phyloP scores from a whole-genome alignment of 2,329 filamentous ascomycete species.

The Thelonectria rubi region DNA sequence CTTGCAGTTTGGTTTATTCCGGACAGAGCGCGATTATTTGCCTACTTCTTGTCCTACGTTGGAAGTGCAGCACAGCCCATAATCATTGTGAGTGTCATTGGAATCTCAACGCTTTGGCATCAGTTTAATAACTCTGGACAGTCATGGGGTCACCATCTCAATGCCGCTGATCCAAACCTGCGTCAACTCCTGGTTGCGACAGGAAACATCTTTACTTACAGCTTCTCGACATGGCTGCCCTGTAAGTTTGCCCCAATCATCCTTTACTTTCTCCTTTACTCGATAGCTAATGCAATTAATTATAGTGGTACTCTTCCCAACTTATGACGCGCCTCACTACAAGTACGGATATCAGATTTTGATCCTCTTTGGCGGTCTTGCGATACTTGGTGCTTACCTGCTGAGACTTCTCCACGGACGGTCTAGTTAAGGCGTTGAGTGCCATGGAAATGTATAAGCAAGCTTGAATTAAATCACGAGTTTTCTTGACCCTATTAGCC shows the following conservation, averaged over 20 bases:
- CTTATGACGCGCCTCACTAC: constrained; percentile 47
- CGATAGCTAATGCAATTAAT: neutral
- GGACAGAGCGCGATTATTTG: constrained; percentile 8
- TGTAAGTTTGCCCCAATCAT: constrained; percentile 4
- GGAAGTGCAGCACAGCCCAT: constrained; percentile 14
- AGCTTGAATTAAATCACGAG: no score
- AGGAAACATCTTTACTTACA: constrained; percentile 19
- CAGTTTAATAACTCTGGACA: neutral
- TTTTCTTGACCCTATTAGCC: no score
- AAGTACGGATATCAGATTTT: constrained; percentile 47
- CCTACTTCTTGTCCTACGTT: constrained; percentile 17
- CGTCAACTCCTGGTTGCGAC: constrained; percentile 19
- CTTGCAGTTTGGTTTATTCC: constrained; percentile 15
- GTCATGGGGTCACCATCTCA: constrained; percentile 17
- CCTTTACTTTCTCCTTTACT: neutral
- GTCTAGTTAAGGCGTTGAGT: neutral
- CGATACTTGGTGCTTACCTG: constrained; percentile 31
- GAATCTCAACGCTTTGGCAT: neutral
- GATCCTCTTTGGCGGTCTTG: constrained; percentile 46
- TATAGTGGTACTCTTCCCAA: constrained; percentile 44
- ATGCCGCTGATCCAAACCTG: constrained; percentile 14
- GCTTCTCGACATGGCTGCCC: constrained; percentile 14
- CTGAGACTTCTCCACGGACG: neutral
- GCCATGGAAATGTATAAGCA: no score
- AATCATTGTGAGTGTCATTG: constrained; percentile 11